phyloP scores from a whole-genome alignment of 2,329 filamentous ascomycete genomes.

The Fusarium drepaniforme region DNA sequence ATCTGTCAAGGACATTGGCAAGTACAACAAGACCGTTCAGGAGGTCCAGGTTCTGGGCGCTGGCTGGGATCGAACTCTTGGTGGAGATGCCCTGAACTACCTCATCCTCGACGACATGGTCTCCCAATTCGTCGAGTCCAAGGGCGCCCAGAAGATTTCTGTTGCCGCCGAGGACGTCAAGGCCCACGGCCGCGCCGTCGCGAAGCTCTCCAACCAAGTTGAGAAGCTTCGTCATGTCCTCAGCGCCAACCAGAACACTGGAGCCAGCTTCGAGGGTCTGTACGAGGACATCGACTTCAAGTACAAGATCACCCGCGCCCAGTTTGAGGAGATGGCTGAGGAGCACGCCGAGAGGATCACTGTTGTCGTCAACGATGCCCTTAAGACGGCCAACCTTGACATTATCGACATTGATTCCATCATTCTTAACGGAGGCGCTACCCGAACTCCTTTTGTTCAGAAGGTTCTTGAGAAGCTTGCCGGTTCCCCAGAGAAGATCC shows the following conservation, averaged over 20 bases:
- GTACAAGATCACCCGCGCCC: constrained; percentile 84
- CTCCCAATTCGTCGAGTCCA: constrained; percentile 78
- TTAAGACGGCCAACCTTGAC: constrained; percentile 79
- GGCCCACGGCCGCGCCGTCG: constrained; percentile 84
- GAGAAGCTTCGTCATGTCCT: constrained; percentile 89
- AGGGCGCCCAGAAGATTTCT: constrained; percentile 73
- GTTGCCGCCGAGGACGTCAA: constrained; percentile 74
- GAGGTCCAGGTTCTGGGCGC: constrained; percentile 90
- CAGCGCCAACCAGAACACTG: constrained; percentile 90
- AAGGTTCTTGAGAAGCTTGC: constrained; percentile 83
- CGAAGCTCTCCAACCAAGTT: constrained; percentile 93
- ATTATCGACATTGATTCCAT: constrained; percentile 86
- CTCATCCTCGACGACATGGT: constrained; percentile 93
- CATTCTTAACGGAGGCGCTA: constrained; percentile 91
- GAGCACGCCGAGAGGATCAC: constrained; percentile 76
- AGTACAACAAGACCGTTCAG: constrained; percentile 96
- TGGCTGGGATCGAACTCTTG: constrained; percentile 90
- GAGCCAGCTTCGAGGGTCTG: constrained; percentile 86
- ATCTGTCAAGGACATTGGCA: constrained; percentile 90
- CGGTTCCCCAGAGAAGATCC: constrained; percentile 81
- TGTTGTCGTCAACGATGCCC: constrained; percentile 77
- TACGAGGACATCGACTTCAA: constrained; percentile 94
- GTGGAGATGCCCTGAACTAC: constrained; percentile 89
- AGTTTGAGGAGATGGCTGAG: constrained; percentile 84
- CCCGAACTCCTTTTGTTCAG: constrained; percentile 94